These are phyloP conservation scores for Spirogloea muscicola DNA, from an alignment of 139 green algal genomes.

Conservation along the genomic window DNA sequence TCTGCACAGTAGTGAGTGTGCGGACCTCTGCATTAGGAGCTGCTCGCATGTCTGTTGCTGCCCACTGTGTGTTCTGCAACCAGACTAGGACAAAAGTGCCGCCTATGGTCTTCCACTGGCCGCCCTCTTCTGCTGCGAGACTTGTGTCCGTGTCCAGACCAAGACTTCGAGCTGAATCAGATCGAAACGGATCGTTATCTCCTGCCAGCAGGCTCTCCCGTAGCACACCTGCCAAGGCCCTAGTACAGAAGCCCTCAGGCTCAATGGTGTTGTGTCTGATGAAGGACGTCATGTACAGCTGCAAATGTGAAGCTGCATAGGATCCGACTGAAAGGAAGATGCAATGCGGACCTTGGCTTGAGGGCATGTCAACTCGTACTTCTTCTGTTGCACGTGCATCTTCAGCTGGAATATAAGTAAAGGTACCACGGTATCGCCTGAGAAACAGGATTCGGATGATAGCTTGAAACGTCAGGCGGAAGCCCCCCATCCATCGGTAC, in stretches of 20 bases:
- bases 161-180: too few relatives aligned
- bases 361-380: too few relatives aligned
- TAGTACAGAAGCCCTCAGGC: too few relatives aligned
- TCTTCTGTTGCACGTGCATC: neutral
- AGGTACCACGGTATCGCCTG: neutral
- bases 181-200: neutral
- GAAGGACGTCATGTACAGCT: too few relatives aligned
- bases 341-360: too few relatives aligned
- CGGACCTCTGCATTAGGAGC: neutral
- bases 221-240: too few relatives aligned
- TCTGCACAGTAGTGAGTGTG: too few relatives aligned
- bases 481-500: constrained; percentile 28
- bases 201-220: neutral
- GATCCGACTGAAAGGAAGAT: neutral
- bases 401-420: constrained; percentile 8
- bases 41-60: neutral
- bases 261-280: too few relatives aligned
- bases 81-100: constrained; percentile 14
- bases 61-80: constrained; percentile 7
- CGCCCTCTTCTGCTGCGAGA: neutral
- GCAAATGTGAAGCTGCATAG: neutral
- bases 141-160: too few relatives aligned
- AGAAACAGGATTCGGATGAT: constrained; percentile 22
- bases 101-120: neutral
- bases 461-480: constrained; percentile 31